A percentile compares a stretch with the other conserved stretches of the same genome.
These are phyloP conservation scores for Platanus orientalis DNA, from an alignment of 164 flowering plant genomes.

Conservation along the genomic window DNA sequence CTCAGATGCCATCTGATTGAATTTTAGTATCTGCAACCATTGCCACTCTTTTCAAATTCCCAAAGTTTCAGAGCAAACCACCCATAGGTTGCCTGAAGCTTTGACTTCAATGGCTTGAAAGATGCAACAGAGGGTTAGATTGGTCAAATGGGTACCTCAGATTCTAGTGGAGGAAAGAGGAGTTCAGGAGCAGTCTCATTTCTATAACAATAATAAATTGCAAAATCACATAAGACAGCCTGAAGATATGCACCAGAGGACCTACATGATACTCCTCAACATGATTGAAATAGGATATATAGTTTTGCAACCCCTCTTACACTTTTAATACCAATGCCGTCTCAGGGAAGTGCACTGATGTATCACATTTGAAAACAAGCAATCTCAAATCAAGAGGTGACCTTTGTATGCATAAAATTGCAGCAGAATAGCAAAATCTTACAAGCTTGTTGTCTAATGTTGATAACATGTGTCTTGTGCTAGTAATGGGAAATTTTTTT, in stretches of 20 bases:
- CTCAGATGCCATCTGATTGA: neutral
- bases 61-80: neutral
- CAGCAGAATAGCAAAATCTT: too few relatives aligned
- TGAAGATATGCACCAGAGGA: neutral
- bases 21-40: neutral
- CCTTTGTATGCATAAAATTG: too few relatives aligned
- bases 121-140: neutral
- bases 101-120: too few relatives aligned
- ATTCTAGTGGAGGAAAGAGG: neutral
- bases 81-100: neutral
- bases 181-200: neutral
- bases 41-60: neutral
- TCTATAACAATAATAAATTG: neutral
- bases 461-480: neutral
- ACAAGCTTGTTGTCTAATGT: neutral
- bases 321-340: too few relatives aligned
- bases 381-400: neutral
- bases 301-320: too few relatives aligned
- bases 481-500: neutral
- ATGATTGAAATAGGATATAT: too few relatives aligned
- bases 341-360: neutral
- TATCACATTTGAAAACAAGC: neutral
- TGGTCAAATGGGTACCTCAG: neutral
- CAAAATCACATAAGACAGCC: neutral
- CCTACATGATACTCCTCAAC: too few relatives aligned